Conservation (phyloP, 768 basidiomycete genomes). For the Termitomyces bulborhizus region DNA sequence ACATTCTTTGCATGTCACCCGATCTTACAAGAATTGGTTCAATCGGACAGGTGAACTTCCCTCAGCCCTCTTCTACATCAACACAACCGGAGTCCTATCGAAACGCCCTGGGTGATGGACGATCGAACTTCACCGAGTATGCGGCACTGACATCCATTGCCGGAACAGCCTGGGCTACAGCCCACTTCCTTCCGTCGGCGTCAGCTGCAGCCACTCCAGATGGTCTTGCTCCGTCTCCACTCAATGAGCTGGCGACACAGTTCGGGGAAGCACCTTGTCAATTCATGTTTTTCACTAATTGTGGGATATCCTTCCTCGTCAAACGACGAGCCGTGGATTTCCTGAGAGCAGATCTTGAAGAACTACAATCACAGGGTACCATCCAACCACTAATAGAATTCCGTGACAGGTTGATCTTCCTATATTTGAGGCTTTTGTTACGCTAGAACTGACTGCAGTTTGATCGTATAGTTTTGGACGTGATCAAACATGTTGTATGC, state of each 20-base stretch:
- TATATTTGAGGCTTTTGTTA: background rate
- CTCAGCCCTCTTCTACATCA: conserved; percentile 31
- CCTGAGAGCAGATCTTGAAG: conserved; percentile 75
- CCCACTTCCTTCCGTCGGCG: conserved; percentile 37
- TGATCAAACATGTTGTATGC: conserved; percentile 90
- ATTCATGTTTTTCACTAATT: conserved; percentile 86
- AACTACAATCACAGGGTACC: conserved; percentile 69
- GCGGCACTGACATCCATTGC: conserved; percentile 73
- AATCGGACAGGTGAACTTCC: conserved; percentile 57
- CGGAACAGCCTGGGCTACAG: conserved; percentile 83
- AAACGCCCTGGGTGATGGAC: conserved; percentile 25
- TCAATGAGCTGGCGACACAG: conserved; percentile 80
- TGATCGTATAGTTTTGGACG: conserved; percentile 66
- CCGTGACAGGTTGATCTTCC: conserved; percentile 56
- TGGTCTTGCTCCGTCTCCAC: conserved; percentile 47
- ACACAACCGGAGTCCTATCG: conserved; percentile 28
- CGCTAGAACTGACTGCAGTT: background rate
- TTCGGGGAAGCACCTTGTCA: conserved; percentile 69
- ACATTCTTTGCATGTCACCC: conserved; percentile 67
- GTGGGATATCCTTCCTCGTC: conserved; percentile 72
- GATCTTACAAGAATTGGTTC: conserved; percentile 69
- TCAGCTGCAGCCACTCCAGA: conserved; percentile 24
- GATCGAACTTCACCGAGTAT: conserved; percentile 71
- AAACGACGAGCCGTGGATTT: conserved; percentile 86
- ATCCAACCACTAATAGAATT: conserved; percentile 80